A percentile compares a stretch with the other conserved stretches of the same genome.
Conservation (phyloP, 441 rosid genomes). For the Populus trichocarpa region DNA sequence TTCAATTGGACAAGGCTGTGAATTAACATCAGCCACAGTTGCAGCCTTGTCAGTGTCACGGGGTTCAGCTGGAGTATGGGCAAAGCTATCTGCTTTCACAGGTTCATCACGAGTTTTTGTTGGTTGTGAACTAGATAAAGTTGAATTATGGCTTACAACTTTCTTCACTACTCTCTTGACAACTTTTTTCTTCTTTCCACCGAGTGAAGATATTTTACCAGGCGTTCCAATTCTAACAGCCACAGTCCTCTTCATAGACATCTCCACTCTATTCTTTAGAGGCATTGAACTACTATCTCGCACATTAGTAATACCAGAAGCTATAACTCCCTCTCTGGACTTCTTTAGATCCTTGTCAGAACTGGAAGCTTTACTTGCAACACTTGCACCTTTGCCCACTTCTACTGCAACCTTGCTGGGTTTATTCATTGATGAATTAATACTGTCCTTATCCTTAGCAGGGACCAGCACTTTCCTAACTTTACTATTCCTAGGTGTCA, state of each 20-base stretch:
- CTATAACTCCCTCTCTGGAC: constrained; percentile 27
- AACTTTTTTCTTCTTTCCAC: constrained; percentile 56
- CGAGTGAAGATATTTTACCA: constrained; percentile 31
- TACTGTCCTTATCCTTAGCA: constrained; percentile 39
- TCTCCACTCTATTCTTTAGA: not conserved
- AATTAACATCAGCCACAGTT: constrained; percentile 25
- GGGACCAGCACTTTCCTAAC: constrained; percentile 36
- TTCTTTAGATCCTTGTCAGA: constrained; percentile 35
- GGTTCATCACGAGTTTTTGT: constrained; percentile 16
- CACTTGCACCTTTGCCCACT: constrained; percentile 22
- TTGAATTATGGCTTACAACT: constrained; percentile 20
- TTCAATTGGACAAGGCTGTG: constrained; percentile 25
- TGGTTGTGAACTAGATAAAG: constrained; percentile 26
- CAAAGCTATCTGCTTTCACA: constrained; percentile 22
- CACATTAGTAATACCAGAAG: constrained; percentile 23
- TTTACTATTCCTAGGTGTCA: constrained; percentile 48
- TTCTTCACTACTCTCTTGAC: constrained; percentile 47
- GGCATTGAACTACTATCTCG: constrained; percentile 18
- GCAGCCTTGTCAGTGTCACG: constrained; percentile 29
- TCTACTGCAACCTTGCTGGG: constrained; percentile 27
- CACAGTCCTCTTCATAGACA: constrained; percentile 20
- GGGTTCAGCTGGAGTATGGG: constrained; percentile 21
- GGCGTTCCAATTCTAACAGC: constrained; percentile 35
- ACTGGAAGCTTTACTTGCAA: constrained; percentile 24
- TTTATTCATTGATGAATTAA: constrained; percentile 23